Base-by-base conservation (phyloP, 495 filamentous ascomycete genomes). In the Penicillium psychrofluorescens region DNA sequence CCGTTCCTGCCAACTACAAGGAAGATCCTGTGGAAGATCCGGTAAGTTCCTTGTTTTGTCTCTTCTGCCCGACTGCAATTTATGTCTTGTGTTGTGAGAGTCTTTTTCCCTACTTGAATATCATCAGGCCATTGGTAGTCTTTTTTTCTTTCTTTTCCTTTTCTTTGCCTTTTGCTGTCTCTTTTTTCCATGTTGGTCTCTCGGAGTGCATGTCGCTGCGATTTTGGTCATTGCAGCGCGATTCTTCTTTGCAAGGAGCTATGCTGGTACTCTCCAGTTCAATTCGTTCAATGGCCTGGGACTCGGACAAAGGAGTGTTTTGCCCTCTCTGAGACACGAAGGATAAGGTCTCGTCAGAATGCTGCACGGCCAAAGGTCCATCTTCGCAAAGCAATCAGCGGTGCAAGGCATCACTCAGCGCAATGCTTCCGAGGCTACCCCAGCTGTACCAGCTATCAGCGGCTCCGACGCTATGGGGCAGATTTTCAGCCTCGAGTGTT, bases 1-100 rank as follows among this genome's bases (percentile, higher is more conserved):
- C 64, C 22, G 22, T 22, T 2, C 6, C 22, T 22, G 4, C 22
- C 49, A 70, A 64, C 43, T 71, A 68, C 59, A 71, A 71, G 57
- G 58, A 69, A 61, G 62, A 68, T 36, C 53, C 65, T 28, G 45
- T 56, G 48, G 64, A 70, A 38, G 63, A 73, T 59, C 49, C 64
- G 22, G 69, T 73, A 54, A 68, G 69, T 65, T 51, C 31, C 33
- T 39, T 43, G 38, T 45, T 41, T 40, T 44, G 35, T 14, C 48
- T 47, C 45, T 52, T 53, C 33, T 50, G 35, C 39, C 36, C 49
- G 35, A 42, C 28, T 42, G n/a, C 46, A 29, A 43, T 47, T 34
- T 38, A 32, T 28, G 38, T 38, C 22, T 22, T 22, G 22, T 6
- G 2, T 45, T 37, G 44, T 40, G 49, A 39, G 13, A 44, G 30